Percentiles rank a stretch among this genome's conserved stretches.
phyloP scores from a whole-genome alignment of 768 basidiomycete species.

The Leccinum variicolor region DNA sequence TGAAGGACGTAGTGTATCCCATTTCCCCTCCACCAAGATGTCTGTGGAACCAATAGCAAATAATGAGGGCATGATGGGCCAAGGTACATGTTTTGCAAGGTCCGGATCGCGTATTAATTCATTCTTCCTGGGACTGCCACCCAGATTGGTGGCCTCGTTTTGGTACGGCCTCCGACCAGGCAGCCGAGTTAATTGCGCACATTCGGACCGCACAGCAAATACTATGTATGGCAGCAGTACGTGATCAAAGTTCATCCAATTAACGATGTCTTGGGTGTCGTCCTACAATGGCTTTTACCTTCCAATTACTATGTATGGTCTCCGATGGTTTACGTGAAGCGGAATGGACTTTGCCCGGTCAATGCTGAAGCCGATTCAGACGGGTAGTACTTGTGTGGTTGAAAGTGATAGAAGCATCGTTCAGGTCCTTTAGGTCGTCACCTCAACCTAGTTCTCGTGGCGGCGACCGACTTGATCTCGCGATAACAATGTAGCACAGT shows the following conservation, averaged over 20 bases:
- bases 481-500: neutral
- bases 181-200: neutral
- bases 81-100: neutral
- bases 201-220: neutral
- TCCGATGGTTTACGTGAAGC: neutral
- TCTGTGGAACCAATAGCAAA: neutral
- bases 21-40: neutral
- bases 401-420: neutral
- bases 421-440: neutral
- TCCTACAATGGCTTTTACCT: neutral
- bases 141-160: neutral
- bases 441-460: neutral
- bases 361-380: neutral
- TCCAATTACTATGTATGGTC: neutral
- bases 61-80: neutral
- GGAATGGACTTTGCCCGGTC: neutral
- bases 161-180: neutral
- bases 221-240: neutral
- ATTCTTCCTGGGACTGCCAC: neutral
- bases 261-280: neutral
- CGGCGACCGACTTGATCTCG: neutral
- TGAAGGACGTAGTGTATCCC: neutral
- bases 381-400: neutral
- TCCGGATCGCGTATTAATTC: constrained; percentile 2
- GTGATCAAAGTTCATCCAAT: neutral